Percentiles rank a stretch among this genome's conserved stretches.
phyloP scores from a whole-genome alignment of 352 stramenopile species.

The Phytophthora pisi region DNA sequence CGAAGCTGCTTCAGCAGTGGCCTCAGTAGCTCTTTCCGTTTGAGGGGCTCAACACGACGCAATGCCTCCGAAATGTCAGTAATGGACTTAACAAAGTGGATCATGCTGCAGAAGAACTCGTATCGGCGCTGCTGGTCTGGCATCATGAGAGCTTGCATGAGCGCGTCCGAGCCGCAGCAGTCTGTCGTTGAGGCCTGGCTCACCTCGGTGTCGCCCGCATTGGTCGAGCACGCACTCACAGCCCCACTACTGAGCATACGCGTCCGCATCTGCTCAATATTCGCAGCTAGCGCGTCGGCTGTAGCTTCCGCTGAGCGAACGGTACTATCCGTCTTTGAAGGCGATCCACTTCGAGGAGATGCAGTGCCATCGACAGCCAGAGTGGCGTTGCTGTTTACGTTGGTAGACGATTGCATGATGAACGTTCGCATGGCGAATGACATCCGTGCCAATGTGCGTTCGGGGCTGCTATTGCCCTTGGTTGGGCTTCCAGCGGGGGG shows the following conservation, averaged over 20 bases:
- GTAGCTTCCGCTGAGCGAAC: slow-evolving; percentile 24
- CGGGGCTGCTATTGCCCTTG: slow-evolving; percentile 46
- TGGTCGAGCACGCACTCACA: slow-evolving; percentile 26
- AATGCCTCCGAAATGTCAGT: slow-evolving; percentile 81
- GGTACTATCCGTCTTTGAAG: slow-evolving; percentile 24
- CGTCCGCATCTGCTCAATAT: slow-evolving; percentile 28
- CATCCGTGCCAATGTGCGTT: slow-evolving; percentile 67
- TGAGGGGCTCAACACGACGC: slow-evolving; percentile 63
- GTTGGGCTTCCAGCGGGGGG: slow-evolving; percentile 46
- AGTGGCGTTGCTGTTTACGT: slow-evolving; percentile 17
- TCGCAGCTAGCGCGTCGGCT: slow-evolving; percentile 19
- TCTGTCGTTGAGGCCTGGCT: slow-evolving; percentile 37
- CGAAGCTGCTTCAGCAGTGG: slow-evolving; percentile 56
- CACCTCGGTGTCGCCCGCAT: slow-evolving; percentile 36
- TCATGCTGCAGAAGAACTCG: slow-evolving; percentile 84
- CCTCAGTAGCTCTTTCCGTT: slow-evolving; percentile 64
- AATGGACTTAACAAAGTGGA: slow-evolving; percentile 83
- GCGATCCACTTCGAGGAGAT: slow-evolving; percentile 10
- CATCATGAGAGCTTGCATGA: slow-evolving; percentile 39
- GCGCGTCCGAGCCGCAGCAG: slow-evolving; percentile 27
- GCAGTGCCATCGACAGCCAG: slow-evolving; percentile 9
- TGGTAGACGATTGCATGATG: slow-evolving; percentile 57
- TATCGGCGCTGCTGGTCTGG: slow-evolving; percentile 53
- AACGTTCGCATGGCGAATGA: slow-evolving; percentile 79
- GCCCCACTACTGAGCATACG: slow-evolving; percentile 35